A percentile compares a stretch with the other conserved stretches of the same genome.
Conservation (phyloP, 495 filamentous ascomycete species). For the Staphylotrichum longicolle region DNA sequence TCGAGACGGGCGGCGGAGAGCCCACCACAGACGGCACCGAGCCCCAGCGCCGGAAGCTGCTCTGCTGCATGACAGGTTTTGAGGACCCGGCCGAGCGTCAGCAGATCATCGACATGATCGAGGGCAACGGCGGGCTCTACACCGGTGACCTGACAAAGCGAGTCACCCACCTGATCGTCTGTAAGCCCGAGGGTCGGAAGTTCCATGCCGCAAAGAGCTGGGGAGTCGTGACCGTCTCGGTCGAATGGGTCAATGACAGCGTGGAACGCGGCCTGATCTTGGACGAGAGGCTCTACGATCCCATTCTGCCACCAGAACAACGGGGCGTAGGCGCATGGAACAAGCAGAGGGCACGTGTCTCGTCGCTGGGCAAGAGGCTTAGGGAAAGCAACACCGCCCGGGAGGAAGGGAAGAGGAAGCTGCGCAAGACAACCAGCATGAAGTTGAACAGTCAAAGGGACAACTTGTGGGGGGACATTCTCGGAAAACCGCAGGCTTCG, state of each 20-base stretch:
- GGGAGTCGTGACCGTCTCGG: conserved; percentile 70
- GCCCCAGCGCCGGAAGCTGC: conserved; percentile 49
- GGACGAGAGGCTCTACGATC: conserved; percentile 80
- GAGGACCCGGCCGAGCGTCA: conserved; percentile 71
- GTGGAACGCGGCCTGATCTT: conserved; percentile 89
- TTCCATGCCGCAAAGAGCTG: conserved; percentile 80
- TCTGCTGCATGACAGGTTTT: conserved; percentile 88
- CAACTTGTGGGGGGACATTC: conserved; percentile 84
- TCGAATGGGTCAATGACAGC: conserved; percentile 85
- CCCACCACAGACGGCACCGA: conserved; percentile 25
- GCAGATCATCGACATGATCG: conserved; percentile 59
- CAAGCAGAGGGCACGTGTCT: conserved; percentile 43
- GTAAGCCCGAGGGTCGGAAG: conserved; percentile 75
- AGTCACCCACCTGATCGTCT: conserved; percentile 86
- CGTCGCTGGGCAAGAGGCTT: conserved; percentile 40
- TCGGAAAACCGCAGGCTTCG: conserved; percentile 41
- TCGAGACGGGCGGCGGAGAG: conserved; percentile 42
- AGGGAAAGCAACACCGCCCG: conserved; percentile 31
- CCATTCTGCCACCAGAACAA: conserved; percentile 60
- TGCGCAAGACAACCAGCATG: conserved; percentile 76
- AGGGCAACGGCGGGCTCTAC: conserved; percentile 72
- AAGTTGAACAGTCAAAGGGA: conserved; percentile 76
- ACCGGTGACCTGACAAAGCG: conserved; percentile 77
- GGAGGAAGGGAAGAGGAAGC: conserved; percentile 60
- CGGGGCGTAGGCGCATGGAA: conserved; percentile 81